Percentiles rank a stretch among this genome's conserved stretches.
These are phyloP conservation scores for Pugionium cornutum DNA, from an alignment of 345 rosid species.

Conservation along the genomic window DNA sequence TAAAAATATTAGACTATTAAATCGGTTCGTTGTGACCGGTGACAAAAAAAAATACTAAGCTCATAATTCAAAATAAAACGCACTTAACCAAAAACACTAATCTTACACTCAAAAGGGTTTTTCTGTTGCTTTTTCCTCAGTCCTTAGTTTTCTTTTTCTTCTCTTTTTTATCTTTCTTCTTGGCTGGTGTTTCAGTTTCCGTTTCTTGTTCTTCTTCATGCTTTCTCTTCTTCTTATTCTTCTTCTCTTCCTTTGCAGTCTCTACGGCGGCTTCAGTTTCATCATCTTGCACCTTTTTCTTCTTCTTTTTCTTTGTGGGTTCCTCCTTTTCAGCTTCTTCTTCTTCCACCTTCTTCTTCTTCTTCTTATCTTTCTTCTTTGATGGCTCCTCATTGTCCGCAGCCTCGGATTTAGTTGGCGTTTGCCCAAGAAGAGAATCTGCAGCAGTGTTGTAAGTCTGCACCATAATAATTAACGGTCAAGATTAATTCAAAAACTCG, in stretches of 20 bases:
- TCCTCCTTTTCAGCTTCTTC: constrained; percentile 23
- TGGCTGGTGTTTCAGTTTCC: constrained; percentile 33
- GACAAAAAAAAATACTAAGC: no score
- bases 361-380: constrained; percentile 46
- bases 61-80: no score
- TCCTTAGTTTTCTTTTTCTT: constrained; percentile 53
- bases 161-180: constrained; percentile 46
- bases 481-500: neutral
- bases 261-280: constrained; percentile 37
- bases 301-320: constrained; percentile 43
- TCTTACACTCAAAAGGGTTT: neutral
- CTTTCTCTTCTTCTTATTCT: constrained; percentile 53
- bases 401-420: constrained; percentile 28
- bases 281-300: constrained; percentile 32
- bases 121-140: constrained; percentile 20
- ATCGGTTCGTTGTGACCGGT: no score
- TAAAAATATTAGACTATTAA: no score
- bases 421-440: constrained; percentile 62
- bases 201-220: constrained; percentile 38
- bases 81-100: neutral
- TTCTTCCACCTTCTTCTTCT: constrained; percentile 44
- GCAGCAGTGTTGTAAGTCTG: constrained; percentile 82
- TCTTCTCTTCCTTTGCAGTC: constrained; percentile 29
- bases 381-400: constrained; percentile 22
- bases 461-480: constrained; percentile 9